Base-by-base conservation (phyloP, 169 alveolate genomes). In the Cyclospora cayetanensis region DNA sequence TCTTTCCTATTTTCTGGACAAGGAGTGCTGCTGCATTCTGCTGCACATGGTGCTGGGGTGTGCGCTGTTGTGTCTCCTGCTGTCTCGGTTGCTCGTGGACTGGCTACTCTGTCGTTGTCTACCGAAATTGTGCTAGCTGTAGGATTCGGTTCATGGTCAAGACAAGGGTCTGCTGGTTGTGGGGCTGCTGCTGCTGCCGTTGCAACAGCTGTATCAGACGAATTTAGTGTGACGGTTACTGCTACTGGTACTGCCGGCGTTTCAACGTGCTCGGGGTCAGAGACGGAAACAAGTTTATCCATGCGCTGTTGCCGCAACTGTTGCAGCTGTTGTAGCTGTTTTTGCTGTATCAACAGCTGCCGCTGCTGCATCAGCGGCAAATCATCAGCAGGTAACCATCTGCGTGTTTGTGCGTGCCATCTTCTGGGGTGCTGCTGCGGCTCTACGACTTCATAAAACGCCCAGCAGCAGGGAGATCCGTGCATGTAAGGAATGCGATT, bases 151-250 rank as follows among this genome's bases (percentile, higher is more conserved):
- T n/a, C n/a, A n/a, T n/a, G n/a, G n/a, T n/a, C n/a, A n/a, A n/a
- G n/a, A n/a, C n/a, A n/a, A n/a, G n/a, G n/a, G n/a, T n/a, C n/a
- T n/a, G n/a, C n/a, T n/a, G n/a, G n/a, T n/a, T n/a, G n/a, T n/a
- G n/a, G n/a, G 0, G 84, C 84, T 72, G 84, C 84, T 74, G 85
- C 65, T 74, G 85, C 63, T 41, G 53, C 85, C 3, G 85, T 41
- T 74, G 85, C 65, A 4, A 63, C 85, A 2, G 85, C 65, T 20
- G 42, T 39, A 34, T 39, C 65, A 31, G 52, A 42, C 22, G 15
- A 63, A 22, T 41, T 5, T 20, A 63, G 39, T 20, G 85, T 46
- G 12, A 34, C 65, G 2, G 60, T 39, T 18, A 27, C 85, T 74
- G 85, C 85, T 41, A 63, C 63, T 39, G 60, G 65, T 12, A 39